Percentiles rank a stretch among this genome's conserved stretches.
Evolutionary conservation across 1,139 yeast species (phyloP).

Genomic region (Saccharomycopsis phalli): DNA sequence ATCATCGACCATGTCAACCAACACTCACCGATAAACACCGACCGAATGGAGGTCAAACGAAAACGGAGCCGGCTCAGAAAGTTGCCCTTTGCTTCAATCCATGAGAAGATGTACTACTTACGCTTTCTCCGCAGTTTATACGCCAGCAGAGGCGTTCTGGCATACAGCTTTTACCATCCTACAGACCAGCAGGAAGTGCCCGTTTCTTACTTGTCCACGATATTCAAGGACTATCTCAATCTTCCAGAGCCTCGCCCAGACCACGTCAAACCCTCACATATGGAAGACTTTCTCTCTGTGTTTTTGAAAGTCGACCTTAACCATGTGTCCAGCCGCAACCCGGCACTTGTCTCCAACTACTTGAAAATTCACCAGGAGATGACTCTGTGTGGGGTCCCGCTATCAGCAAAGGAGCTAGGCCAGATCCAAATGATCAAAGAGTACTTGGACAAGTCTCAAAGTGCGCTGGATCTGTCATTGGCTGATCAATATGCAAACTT

Average conservation of each 20-base stretch:
- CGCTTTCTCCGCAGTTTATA: slow-evolving; percentile 1
- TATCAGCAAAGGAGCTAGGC: slow-evolving; percentile 13
- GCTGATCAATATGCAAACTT: too few relatives aligned
- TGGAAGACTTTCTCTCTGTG: slow-evolving; percentile 14
- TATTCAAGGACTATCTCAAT: slow-evolving; percentile 10
- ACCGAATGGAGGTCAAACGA: not conserved
- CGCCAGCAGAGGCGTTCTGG: too few relatives aligned
- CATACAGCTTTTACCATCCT: too few relatives aligned
- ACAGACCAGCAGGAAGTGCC: too few relatives aligned
- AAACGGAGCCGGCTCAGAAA: not conserved
- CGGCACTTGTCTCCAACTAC: not conserved
- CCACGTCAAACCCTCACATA: slow-evolving; percentile 10
- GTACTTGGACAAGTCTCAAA: too few relatives aligned
- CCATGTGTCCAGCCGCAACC: not conserved
- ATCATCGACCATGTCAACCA: not conserved
- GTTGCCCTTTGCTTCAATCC: not conserved
- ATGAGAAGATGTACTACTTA: slow-evolving; percentile 1
- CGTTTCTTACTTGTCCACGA: slow-evolving; percentile 1
- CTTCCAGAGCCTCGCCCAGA: slow-evolving; percentile 17
- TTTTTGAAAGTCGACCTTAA: slow-evolving; percentile 9
- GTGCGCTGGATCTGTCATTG: too few relatives aligned
- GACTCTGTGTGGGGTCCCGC: slow-evolving; percentile 3
- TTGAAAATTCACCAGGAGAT: slow-evolving; percentile 6
- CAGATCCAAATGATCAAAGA: slow-evolving; percentile 7
- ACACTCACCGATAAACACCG: not conserved